Evolutionary conservation across 305 asterid species (phyloP), one percentile per base, ranked within the genome.

Genomic region (Lippia alba): DNA sequence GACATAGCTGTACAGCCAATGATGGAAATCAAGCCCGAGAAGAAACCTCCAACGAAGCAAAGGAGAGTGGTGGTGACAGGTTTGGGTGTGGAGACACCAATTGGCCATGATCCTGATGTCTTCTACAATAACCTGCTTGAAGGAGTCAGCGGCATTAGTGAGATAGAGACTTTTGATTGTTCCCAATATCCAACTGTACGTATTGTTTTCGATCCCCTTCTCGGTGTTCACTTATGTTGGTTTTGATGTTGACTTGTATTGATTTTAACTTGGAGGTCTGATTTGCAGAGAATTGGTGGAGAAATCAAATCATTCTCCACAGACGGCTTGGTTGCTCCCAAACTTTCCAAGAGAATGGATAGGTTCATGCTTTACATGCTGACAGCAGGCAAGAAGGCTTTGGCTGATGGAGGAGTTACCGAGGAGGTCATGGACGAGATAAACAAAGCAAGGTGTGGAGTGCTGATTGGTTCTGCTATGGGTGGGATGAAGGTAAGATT

Each of bases 31-130:
- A 64, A 80, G 12, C 32, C 76, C 74, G 82, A 83, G 83, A 87
- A 84, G 83, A 84, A 94, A 74, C 98, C 79, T 61, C 73, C 80
- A 9, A 84, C 86, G 65, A 87, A 82, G 80, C 87, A 86, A 77
- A 86, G 97, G 74, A 86, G 99, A 77, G 99, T 94, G 79, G 99
- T 91, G 64, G 97, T 94, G 82, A 94, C 97, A 10, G 99, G 99
- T 69, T 85, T 94, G 99, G 99, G 99, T 51, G 91, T 94, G 73
- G 92, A 89, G 80, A 94, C 99, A 40, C 88, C 99, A 6, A 74
- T 94, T 64, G 99, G 99, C 74, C 81, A 87, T 75, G 92, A 89
- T 80, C 96, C 94, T 18, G 84, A 94, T 75, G 82, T 77, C 36
- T 94, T 88, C 84, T 94, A 94, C 83, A 87, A 78, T 70, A 91